A percentile compares a stretch with the other conserved stretches of the same genome.
These are phyloP conservation scores for Cutaneotrichosporon dermatis DNA, from an alignment of 1,284 basidiomycete species.

Conservation along the genomic window DNA sequence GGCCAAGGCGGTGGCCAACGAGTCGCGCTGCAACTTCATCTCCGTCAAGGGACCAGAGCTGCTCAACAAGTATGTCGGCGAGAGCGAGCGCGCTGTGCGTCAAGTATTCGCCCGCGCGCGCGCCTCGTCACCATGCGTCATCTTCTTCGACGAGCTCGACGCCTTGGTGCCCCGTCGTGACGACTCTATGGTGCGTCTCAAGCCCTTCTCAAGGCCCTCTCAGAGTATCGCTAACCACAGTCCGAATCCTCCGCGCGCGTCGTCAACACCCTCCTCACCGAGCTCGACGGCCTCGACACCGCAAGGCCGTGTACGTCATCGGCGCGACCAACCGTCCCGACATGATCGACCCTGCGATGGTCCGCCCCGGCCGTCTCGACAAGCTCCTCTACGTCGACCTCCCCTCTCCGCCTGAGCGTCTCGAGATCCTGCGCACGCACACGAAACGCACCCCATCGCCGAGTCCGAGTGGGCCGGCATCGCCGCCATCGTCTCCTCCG, in stretches of 20 bases:
- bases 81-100: constrained; percentile 90
- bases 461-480: constrained; percentile 43
- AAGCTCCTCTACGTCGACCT: constrained; percentile 95
- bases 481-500: constrained; percentile 40
- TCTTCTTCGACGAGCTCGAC: constrained; percentile 99
- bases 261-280: constrained; percentile 93
- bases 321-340: constrained; percentile 96
- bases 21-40: constrained; percentile 91
- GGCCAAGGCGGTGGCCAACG: constrained; percentile 95
- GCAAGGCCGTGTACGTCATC: constrained; percentile 91
- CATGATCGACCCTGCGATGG: constrained; percentile 99
- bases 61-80: constrained; percentile 94
- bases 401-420: constrained; percentile 69
- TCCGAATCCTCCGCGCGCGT: constrained; percentile 96
- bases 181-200: constrained; percentile 69
- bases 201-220: background rate
- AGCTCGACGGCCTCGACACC: constrained; percentile 90
- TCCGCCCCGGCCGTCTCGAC: constrained; percentile 89
- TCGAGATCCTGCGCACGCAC: constrained; percentile 75
- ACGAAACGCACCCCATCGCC: constrained; percentile 65
- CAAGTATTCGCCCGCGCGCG: constrained; percentile 98
- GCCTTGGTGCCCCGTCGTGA: constrained; percentile 91
- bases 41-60: constrained; percentile 95
- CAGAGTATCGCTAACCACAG: constrained; percentile 55
- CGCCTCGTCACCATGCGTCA: constrained; percentile 93